These are phyloP conservation scores for Schizophyllum amplum DNA, from an alignment of 1,284 basidiomycete species.

Conservation along the genomic window DNA sequence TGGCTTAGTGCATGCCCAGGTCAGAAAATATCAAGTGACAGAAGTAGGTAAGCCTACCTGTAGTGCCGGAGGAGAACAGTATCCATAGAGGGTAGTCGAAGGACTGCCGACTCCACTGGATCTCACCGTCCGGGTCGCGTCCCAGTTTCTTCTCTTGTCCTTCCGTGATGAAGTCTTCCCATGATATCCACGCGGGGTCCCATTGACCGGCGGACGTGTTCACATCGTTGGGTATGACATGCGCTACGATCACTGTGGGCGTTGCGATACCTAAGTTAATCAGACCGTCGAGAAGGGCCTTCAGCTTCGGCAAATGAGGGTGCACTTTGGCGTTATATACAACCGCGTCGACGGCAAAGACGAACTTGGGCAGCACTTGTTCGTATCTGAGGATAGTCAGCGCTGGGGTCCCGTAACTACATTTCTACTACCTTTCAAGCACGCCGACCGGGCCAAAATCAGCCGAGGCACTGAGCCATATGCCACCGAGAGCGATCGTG, in stretches of 20 bases:
- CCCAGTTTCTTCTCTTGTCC: slow-evolving; percentile 39
- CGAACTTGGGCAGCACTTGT: slow-evolving; percentile 67
- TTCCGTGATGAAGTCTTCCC: slow-evolving; percentile 47
- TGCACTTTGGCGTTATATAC: slow-evolving; percentile 68
- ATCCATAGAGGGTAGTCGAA: slow-evolving; percentile 88
- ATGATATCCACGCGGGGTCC: slow-evolving; percentile 41
- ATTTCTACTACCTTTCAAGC: slow-evolving; percentile 52
- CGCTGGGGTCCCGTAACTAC: slow-evolving; percentile 9
- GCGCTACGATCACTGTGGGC: slow-evolving; percentile 55
- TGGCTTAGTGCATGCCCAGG: slow-evolving; percentile 11
- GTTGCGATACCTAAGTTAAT: slow-evolving; percentile 25
- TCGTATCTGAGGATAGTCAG: slow-evolving; percentile 39
- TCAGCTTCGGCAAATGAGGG: slow-evolving; percentile 61
- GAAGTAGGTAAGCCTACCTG: slow-evolving; percentile 37
- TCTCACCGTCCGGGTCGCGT: slow-evolving; percentile 40
- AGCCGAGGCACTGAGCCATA: slow-evolving; percentile 81
- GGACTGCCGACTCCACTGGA: slow-evolving; percentile 48
- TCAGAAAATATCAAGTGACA: slow-evolving; percentile 3
- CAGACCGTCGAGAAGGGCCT: slow-evolving; percentile 45
- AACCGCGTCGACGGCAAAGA: slow-evolving; percentile 69
- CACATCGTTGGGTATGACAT: slow-evolving; percentile 30
- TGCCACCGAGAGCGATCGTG: slow-evolving; percentile 65
- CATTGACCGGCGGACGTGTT: slow-evolving; percentile 23
- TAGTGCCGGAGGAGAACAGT: slow-evolving; percentile 81
- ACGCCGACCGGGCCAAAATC: slow-evolving; percentile 84